Evolutionary conservation across 371 early-diverging fungal genomes (phyloP).

Genomic region (Furculomyces boomerangus): DNA sequence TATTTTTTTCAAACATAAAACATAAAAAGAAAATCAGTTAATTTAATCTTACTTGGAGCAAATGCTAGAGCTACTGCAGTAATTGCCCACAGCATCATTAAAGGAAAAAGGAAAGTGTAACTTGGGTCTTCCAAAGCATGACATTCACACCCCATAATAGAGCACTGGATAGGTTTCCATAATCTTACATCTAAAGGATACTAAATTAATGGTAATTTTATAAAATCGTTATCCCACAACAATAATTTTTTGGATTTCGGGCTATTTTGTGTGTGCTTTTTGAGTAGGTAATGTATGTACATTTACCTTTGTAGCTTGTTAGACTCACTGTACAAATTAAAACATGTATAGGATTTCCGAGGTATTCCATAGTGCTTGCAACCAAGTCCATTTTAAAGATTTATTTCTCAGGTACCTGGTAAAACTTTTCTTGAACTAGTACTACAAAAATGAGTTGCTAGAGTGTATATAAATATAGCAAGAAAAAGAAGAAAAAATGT

Average conservation of each 20-base stretch:
- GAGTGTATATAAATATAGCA: no score
- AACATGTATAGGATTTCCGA: not conserved
- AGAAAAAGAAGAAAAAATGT: no score
- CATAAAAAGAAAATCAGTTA: no score
- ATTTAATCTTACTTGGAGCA: conserved; percentile 18
- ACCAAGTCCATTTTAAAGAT: not conserved
- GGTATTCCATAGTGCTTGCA: not conserved
- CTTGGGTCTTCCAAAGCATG: conserved; percentile 19
- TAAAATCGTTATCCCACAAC: not conserved
- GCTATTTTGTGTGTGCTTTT: not conserved
- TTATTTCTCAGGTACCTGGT: no score
- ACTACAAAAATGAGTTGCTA: no score
- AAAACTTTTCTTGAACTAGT: no score
- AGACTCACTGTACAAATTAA: conserved; percentile 2
- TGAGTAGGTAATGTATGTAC: not conserved
- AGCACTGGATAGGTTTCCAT: conserved; percentile 4
- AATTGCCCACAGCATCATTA: conserved; percentile 11
- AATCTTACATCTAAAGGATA: not conserved
- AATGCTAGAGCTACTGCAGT: conserved; percentile 16
- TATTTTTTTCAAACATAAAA: not conserved
- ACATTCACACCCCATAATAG: conserved; percentile 22
- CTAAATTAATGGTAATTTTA: not conserved
- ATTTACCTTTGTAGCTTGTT: not conserved
- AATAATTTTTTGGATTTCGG: no score
- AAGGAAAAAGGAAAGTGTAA: conserved; percentile 11